These are phyloP conservation scores for Stevia rebaudiana DNA, from an alignment of 140 eudicot species.

Conservation along the genomic window DNA sequence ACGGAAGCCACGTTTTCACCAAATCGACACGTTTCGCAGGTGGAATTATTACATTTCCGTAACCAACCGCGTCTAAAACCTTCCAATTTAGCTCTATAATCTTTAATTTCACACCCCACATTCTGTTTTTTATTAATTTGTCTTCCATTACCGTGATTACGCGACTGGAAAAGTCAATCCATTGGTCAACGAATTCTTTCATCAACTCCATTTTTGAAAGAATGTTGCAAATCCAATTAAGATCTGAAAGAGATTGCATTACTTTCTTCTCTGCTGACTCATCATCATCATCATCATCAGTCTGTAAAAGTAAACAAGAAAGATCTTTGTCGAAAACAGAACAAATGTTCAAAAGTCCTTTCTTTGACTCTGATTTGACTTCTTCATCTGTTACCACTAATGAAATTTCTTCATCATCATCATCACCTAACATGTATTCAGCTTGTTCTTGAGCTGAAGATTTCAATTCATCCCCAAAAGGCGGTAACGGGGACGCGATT, in stretches of 20 bases:
- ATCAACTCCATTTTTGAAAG: constrained; percentile 63
- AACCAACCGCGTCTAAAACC: constrained; percentile 86
- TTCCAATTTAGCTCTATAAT: constrained; percentile 57
- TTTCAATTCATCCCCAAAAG: constrained; percentile 66
- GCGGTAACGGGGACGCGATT: constrained; percentile 36
- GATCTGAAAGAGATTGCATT: constrained; percentile 45
- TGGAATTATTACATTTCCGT: constrained; percentile 78
- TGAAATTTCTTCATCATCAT: constrained; percentile 63
- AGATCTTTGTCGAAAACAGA: constrained; percentile 42
- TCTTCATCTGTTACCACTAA: constrained; percentile 59
- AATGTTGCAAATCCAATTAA: constrained; percentile 71
- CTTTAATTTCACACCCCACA: constrained; percentile 67
- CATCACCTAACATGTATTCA: constrained; percentile 85
- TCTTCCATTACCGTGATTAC: constrained; percentile 42
- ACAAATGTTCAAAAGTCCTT: constrained; percentile 50
- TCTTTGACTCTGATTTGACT: constrained; percentile 49
- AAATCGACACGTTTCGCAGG: constrained; percentile 47
- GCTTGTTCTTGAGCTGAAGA: constrained; percentile 92
- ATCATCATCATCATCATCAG: constrained; percentile 19
- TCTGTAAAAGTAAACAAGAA: constrained; percentile 33
- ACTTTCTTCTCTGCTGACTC: constrained; percentile 39
- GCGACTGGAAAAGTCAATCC: constrained; percentile 50
- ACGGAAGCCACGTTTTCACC: constrained; percentile 69
- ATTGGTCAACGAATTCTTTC: constrained; percentile 65
- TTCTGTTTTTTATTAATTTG: constrained; percentile 25